phyloP scores from a whole-genome alignment of 1,284 basidiomycete genomes.

The Pseudozyma flocculosa region DNA sequence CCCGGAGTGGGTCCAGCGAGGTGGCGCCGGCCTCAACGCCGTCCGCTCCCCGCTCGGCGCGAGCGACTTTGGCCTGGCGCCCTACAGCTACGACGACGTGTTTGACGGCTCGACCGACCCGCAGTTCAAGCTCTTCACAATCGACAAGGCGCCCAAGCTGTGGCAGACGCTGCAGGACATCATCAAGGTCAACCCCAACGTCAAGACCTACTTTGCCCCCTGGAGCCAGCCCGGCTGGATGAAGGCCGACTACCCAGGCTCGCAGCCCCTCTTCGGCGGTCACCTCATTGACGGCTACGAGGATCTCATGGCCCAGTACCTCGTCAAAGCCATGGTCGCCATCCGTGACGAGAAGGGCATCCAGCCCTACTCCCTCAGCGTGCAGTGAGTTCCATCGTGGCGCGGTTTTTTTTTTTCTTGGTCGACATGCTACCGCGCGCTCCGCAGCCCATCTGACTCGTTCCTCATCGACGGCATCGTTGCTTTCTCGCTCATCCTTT shows the following conservation, averaged over 20 bases:
- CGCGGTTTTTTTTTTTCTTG: too few species aligned
- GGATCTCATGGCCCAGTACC: not conserved
- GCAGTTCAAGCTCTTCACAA: not conserved
- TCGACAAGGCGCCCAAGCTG: not conserved
- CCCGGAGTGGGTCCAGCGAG: not conserved
- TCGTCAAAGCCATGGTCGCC: not conserved
- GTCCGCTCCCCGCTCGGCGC: not conserved
- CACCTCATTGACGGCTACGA: not conserved
- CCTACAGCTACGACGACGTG: not conserved
- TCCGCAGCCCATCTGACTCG: too few species aligned
- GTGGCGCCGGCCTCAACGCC: constrained; percentile 1
- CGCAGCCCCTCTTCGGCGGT: not conserved
- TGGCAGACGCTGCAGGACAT: not conserved
- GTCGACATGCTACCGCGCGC: too few species aligned
- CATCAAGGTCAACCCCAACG: not conserved
- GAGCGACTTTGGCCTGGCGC: not conserved
- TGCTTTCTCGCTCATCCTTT: too few species aligned
- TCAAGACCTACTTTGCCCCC: not conserved
- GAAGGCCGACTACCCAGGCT: not conserved
- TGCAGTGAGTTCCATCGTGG: not conserved
- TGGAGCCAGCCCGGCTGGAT: not conserved
- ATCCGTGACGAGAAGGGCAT: not conserved
- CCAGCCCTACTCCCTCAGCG: not conserved
- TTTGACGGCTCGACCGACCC: not conserved
- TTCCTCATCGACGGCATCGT: too few species aligned